These are phyloP conservation scores for Didymella glomerata DNA, from an alignment of 2,329 filamentous ascomycete species.

Conservation along the genomic window DNA sequence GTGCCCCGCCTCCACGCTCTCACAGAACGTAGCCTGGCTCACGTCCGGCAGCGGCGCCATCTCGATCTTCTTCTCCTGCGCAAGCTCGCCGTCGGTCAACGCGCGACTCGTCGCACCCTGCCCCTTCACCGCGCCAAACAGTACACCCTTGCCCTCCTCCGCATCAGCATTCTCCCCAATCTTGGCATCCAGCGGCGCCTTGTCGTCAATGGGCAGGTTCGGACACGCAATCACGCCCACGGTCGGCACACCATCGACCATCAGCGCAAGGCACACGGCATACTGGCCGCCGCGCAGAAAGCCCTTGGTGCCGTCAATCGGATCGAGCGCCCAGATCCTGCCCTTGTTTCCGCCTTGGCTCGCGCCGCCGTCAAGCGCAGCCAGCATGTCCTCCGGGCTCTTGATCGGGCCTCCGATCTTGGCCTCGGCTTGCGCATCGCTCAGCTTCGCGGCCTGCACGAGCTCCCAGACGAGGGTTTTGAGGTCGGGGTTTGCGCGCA, in stretches of 20 bases:
- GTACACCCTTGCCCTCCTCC: slow-evolving; percentile 78
- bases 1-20: slow-evolving; percentile 93
- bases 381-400: slow-evolving; percentile 69
- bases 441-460: slow-evolving; percentile 75
- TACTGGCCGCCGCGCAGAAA: slow-evolving; percentile 97
- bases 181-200: slow-evolving; percentile 72
- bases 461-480: slow-evolving; percentile 84
- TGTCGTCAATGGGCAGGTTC: slow-evolving; percentile 89
- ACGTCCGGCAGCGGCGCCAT: slow-evolving; percentile 83
- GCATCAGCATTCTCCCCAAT: slow-evolving; percentile 79
- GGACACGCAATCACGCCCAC: slow-evolving; percentile 95
- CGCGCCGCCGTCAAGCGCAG: slow-evolving; percentile 66
- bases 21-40: slow-evolving; percentile 87
- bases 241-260: slow-evolving; percentile 92
- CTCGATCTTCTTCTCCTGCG: slow-evolving; percentile 68
- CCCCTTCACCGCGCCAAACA: slow-evolving; percentile 85
- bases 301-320: slow-evolving; percentile 97
- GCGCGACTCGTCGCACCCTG: slow-evolving; percentile 83
- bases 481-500: slow-evolving; percentile 75
- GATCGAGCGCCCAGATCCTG: slow-evolving; percentile 94
- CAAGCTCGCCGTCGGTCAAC: slow-evolving; percentile 66
- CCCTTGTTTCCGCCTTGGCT: slow-evolving; percentile 76
- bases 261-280: slow-evolving; percentile 88
- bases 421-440: slow-evolving; percentile 69
- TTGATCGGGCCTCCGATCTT: slow-evolving; percentile 74